Evolutionary conservation across 179 eudicot species (phyloP), one percentile per base, ranked within the genome.

Genomic region (Silene noctiflora): DNA sequence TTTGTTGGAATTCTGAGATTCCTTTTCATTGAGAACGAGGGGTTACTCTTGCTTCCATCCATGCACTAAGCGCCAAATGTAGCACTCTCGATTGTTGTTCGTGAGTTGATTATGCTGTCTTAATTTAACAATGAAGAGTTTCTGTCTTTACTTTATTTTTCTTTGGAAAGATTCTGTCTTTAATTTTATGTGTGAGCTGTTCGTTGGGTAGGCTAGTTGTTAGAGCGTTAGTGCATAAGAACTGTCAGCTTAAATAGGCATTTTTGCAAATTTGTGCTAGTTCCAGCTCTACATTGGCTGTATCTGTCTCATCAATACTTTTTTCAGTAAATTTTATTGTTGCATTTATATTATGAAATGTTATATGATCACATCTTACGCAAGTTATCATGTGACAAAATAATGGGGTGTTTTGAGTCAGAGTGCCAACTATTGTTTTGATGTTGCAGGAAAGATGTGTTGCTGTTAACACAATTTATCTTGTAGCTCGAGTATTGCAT

Each of bases 401-500:
- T 39, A 8, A 67, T 63, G 39, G 39, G 67, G 12, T 51, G 17
- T 16, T 51, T 71, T 69, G n/a, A 44, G 56, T 69, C n/a, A 27
- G 19, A 71, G 39, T 80, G 55, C 55, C 64, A 73, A 48, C 77
- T 21, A 21, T 80, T 46, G 7, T 51, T 27, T 67, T 75, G 63
- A 67, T 85, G 81, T 78, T 89, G 89, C 96, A 94, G 98, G 98
- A 94, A 84, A 88, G 96, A 83, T 94, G 97, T 82, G 87, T 91
- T 31, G 90, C 85, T 74, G 97, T 90, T 81, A 94, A 94, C 68
- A 90, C 96, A 63, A 80, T 94, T 75, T 84, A 91, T 80, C 87
- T 88, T 82, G 91, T 94, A 73, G 96, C 96, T 84, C 91, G 83
- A 62, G 81, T 92, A 79, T 82, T 94, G 87, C 90, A 85, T 85